Evolutionary conservation across 2,329 filamentous ascomycete species (phyloP), one percentile per base, ranked within the genome.

Genomic region (Hypoxylon sp.): DNA sequence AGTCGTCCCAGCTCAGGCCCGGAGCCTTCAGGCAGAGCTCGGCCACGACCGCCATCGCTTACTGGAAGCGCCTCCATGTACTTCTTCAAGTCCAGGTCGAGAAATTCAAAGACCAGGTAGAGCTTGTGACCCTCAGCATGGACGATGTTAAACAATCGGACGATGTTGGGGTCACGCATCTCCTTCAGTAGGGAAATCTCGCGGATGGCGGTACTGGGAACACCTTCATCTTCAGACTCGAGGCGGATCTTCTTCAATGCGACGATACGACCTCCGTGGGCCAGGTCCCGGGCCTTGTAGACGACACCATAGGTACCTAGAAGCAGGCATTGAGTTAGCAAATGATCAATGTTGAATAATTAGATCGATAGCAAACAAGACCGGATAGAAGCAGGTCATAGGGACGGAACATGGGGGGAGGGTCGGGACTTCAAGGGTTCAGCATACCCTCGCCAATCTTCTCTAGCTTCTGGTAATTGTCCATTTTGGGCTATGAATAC

Each of bases 381-480:
- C n/a, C 3, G 31, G 46, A 17, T 24, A n/a, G 35, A 39, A 46
- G 15, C 17, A 42, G 59, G 35, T 32, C 19, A 52, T n/a, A 51
- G 17, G 19, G 24, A 46, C 55, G 44, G 27, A 60, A 57, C 52
- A 46, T n/a, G 50, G 13, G 32, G 32, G 8, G 4, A 37, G 50
- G 13, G 47, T 50, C 37, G 39, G 31, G 31, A 47, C 56, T 48
- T 60, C 35, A 68, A 52, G 48, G 42, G 42, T 51, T 65, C 6
- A 21, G 6, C 56, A 51, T 83, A 96, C 94, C 94, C 88, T 97
- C 94, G 81, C 94, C 94, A 77, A 97, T 94, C 86, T 97, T 97
- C 85, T 97, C 94, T 77, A 97, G 88, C 84, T 97, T 97, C 83
- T 97, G 93, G 81, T 97, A 97, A 83, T 97, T 97, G 82, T 97